phyloP scores from a whole-genome alignment of 306 rosid genomes.

The Mimosa bimucronata region DNA sequence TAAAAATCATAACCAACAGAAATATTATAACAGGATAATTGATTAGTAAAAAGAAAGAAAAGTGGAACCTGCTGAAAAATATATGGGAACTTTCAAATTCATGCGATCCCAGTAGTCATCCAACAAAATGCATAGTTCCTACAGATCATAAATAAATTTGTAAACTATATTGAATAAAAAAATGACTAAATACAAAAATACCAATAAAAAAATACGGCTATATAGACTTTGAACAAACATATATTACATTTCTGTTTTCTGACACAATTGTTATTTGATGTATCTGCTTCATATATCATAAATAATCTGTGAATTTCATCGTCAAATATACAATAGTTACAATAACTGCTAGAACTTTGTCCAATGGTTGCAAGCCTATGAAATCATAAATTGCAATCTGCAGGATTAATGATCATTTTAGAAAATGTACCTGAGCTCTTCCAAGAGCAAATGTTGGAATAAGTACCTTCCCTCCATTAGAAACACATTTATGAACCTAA shows the following conservation, averaged over 20 bases:
- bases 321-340: neutral
- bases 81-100: slow-evolving; percentile 91
- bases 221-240: neutral
- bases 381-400: slow-evolving; percentile 5
- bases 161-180: slow-evolving; percentile 1
- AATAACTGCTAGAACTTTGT: slow-evolving; percentile 12
- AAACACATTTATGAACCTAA: slow-evolving; percentile 83
- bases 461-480: slow-evolving; percentile 90
- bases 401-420: slow-evolving; percentile 22
- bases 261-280: too few relatives aligned
- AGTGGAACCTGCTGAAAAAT: slow-evolving; percentile 80
- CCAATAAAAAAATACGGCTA: neutral
- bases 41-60: neutral
- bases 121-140: slow-evolving; percentile 95
- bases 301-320: neutral
- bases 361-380: slow-evolving; percentile 6
- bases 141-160: slow-evolving; percentile 33
- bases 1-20: neutral
- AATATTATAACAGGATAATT: neutral
- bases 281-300: neutral
- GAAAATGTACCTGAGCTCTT: slow-evolving; percentile 85
- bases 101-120: slow-evolving; percentile 97
- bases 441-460: slow-evolving; percentile 98
- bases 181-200: neutral
- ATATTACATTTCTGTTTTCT: neutral